These are phyloP conservation scores for Cryptococcus sp. DNA, from an alignment of 1,284 basidiomycete genomes.

Conservation along the genomic window DNA sequence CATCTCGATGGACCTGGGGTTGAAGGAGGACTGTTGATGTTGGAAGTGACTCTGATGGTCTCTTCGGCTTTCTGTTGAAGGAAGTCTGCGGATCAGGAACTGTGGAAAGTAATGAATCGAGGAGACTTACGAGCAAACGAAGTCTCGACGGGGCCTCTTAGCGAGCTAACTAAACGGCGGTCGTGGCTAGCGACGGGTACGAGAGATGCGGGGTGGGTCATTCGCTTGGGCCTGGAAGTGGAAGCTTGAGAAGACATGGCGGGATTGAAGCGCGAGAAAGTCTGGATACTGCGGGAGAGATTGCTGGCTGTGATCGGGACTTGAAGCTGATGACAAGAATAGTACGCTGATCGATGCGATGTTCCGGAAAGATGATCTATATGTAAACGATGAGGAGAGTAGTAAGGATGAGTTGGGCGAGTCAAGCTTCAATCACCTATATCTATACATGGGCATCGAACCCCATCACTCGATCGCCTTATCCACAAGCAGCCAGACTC, in stretches of 20 bases:
- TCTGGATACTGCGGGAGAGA: no score
- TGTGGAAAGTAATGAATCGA: background rate
- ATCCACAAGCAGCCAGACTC: no score
- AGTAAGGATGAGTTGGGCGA: no score
- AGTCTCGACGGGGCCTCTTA: slow-evolving; percentile 2
- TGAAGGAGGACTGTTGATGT: slow-evolving; percentile 54
- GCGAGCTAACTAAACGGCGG: slow-evolving; percentile 54
- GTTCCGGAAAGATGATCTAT: no score
- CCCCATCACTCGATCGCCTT: no score
- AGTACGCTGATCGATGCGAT: background rate
- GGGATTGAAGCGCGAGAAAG: no score
- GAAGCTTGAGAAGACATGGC: slow-evolving; percentile 8
- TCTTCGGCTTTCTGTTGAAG: slow-evolving; percentile 36
- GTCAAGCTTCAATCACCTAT: no score
- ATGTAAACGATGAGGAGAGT: no score
- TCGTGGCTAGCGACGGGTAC: slow-evolving; percentile 63
- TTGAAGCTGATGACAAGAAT: background rate
- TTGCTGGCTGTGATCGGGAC: no score
- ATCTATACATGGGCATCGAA: no score
- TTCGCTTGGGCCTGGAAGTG: slow-evolving; percentile 21
- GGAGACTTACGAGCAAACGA: no score
- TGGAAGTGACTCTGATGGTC: slow-evolving; percentile 38
- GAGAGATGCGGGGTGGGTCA: slow-evolving; percentile 58
- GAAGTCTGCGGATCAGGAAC: slow-evolving; percentile 49
- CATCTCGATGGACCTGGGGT: slow-evolving; percentile 44